Conservation (phyloP, 1,139 yeast genomes). For the Taiozyma sp. region DNA sequence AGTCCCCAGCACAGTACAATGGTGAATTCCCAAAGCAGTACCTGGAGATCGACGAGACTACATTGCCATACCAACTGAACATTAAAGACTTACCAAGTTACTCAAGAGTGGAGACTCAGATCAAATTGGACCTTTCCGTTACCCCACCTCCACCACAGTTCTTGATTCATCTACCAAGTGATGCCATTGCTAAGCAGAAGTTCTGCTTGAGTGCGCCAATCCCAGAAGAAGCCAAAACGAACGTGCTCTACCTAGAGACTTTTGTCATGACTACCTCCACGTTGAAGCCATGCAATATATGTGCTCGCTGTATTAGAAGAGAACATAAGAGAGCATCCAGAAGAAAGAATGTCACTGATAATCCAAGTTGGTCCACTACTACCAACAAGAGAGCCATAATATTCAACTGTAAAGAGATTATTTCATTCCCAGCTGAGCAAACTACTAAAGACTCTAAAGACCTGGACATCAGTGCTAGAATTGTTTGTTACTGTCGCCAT, state of each 20-base stretch:
- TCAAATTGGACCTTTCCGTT: conserved; percentile 62
- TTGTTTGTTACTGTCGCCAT: conserved; percentile 94
- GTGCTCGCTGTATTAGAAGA: conserved; percentile 82
- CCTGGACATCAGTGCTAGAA: conserved; percentile 75
- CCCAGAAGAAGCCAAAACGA: conserved; percentile 43
- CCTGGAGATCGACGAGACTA: conserved; percentile 18
- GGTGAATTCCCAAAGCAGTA: conserved; percentile 21
- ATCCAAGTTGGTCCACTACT: conserved; percentile 70
- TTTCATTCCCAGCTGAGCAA: conserved; percentile 64
- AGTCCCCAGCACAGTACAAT: conserved; percentile 19
- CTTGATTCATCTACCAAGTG: conserved; percentile 74
- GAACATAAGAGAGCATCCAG: conserved; percentile 92
- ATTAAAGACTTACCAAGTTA: conserved; percentile 64
- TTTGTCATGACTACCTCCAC: conserved; percentile 48
- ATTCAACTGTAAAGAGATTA: conserved; percentile 84
- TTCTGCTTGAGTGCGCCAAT: conserved; percentile 47
- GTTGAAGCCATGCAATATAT: conserved; percentile 61
- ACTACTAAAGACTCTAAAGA: conserved; percentile 31
- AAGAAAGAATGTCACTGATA: conserved; percentile 67
- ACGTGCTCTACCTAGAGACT: conserved; percentile 58
- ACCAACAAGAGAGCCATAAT: conserved; percentile 78
- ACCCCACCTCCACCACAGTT: conserved; percentile 71
- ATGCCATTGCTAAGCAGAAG: conserved; percentile 81
- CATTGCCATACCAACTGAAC: conserved; percentile 52
- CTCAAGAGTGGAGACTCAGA: conserved; percentile 94